Conservation (phyloP, 2,329 filamentous ascomycete species). For the Eutypella sp. region DNA sequence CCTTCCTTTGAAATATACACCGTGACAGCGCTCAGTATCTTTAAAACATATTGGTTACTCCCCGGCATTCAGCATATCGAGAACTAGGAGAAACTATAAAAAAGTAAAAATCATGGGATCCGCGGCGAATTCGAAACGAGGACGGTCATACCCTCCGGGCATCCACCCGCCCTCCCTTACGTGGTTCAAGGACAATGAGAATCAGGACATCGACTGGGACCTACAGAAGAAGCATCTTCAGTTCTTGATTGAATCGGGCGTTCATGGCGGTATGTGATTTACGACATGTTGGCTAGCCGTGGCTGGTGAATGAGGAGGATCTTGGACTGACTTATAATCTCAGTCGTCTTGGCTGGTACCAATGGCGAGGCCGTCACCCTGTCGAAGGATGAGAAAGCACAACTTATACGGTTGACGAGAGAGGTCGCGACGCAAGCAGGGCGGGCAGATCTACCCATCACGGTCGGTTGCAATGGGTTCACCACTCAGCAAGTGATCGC, state of each 20-base stretch:
- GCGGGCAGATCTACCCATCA: constrained; percentile 55
- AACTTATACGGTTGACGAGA: constrained; percentile 57
- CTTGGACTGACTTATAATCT: constrained; percentile 11
- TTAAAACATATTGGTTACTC: too few species aligned
- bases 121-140: too few species aligned
- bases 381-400: constrained; percentile 56
- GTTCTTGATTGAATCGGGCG: constrained; percentile 47
- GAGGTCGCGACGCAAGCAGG: constrained; percentile 55
- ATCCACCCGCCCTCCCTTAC: constrained; percentile 55
- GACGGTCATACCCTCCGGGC: constrained; percentile 36
- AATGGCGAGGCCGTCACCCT: constrained; percentile 71
- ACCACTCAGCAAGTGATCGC: constrained; percentile 63
- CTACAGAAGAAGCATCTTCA: constrained; percentile 48
- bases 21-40: too few species aligned
- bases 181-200: constrained; percentile 43
- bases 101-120: background rate
- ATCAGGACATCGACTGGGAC: constrained; percentile 52
- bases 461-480: constrained; percentile 62
- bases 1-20: too few species aligned
- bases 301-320: background rate
- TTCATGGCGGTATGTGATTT: constrained; percentile 41
- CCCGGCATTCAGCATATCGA: background rate
- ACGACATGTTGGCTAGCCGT: background rate
- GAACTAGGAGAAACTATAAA: background rate
- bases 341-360: constrained; percentile 63